Base-by-base conservation (phyloP, 1,284 basidiomycete species). In the Porodaedalea pini region DNA sequence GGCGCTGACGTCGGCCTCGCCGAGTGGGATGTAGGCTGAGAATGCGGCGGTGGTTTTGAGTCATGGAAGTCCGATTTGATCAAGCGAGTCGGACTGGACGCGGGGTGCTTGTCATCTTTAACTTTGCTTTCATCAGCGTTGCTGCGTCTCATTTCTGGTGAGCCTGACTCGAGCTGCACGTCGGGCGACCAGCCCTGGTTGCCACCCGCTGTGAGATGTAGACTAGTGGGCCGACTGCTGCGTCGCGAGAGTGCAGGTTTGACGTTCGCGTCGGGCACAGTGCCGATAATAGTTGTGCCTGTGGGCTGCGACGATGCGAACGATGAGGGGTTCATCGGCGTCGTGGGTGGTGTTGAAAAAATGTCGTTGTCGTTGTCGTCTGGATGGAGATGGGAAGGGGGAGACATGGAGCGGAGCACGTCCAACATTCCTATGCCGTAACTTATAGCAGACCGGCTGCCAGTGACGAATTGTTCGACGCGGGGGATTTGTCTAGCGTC, bases 301-400 rank as follows among this genome's bases (percentile, higher is more conserved):
- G n/a, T n/a, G n/a, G n/a, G n/a, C n/a, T n/a, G n/a, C n/a, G 51
- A 61, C 43, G 63, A 70, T n/a, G 55, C 65, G 59, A 55, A 59
- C 43, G 63, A 62, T 59, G 62, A 68, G 13, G 54, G 43, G 23
- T 37, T 53, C 53, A 47, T 65, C 61, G 85, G 74, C 2, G 82
- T 82, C 7, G 79, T 78, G 11, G 84, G 83, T 40, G 84, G 85
- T 11, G 85, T 86, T 43, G 78, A 79, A 68, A 83, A 86, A 41
- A 75, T 73, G 60, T 88, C 83, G 51, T 67, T 66, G 59, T 80
- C 76, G 40, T 40, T 17, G 52, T 41, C 47, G 45, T 58, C 47
- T 49, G 23, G 25, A 23, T 41, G 23, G 56, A 39, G 56, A 40
- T 37, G 23, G 50, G 44, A 31, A 21, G 39, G 23, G 27, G 41